A percentile compares a stretch with the other conserved stretches of the same genome.
Conservation (phyloP, 768 basidiomycete species). For the Russula brevipes region DNA sequence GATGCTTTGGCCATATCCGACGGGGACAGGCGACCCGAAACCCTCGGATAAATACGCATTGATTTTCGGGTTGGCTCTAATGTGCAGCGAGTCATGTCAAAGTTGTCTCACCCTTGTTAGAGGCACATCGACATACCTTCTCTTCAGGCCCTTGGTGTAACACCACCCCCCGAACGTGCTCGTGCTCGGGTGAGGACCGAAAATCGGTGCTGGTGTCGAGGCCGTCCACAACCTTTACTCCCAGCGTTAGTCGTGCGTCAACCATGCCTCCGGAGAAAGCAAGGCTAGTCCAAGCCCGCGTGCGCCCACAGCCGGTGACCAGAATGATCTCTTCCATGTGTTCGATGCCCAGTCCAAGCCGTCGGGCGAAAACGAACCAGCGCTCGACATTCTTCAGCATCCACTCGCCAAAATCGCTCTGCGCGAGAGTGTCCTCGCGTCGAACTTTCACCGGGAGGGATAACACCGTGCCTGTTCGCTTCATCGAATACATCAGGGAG, state of each 20-base stretch:
- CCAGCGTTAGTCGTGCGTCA: not conserved
- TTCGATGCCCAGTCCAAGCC: not conserved
- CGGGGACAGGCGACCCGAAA: not conserved
- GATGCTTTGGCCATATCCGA: too few relatives aligned
- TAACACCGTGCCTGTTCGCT: not conserved
- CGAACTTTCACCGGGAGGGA: not conserved
- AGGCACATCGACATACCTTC: not conserved
- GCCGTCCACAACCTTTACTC: not conserved
- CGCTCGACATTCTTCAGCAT: not conserved
- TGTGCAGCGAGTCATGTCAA: not conserved
- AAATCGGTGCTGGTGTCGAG: not conserved
- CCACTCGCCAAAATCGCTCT: not conserved
- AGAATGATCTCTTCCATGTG: constrained; percentile 2
- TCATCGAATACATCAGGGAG: not conserved
- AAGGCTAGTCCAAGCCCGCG: not conserved
- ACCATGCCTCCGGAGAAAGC: not conserved
- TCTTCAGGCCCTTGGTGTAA: not conserved
- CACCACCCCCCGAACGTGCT: not conserved
- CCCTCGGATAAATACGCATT: constrained; percentile 1
- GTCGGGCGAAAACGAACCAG: not conserved
- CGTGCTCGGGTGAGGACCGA: not conserved
- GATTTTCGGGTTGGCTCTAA: not conserved
- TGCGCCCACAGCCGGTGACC: constrained; percentile 1
- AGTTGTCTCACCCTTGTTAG: not conserved
- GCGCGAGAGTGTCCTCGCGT: not conserved